phyloP scores from a whole-genome alignment of 306 rosid genomes.

The Glycyrrhiza uralensis region DNA sequence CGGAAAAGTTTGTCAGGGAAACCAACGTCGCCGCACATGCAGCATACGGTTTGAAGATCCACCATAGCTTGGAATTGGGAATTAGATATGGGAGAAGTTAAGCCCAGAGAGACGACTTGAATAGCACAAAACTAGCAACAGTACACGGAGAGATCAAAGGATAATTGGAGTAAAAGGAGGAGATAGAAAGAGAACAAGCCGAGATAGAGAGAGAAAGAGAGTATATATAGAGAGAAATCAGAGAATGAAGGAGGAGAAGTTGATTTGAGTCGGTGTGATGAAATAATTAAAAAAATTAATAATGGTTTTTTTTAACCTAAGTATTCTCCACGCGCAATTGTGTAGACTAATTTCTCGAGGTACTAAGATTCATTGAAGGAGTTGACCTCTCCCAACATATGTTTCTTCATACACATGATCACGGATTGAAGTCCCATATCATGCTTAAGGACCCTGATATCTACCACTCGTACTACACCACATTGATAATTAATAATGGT shows the following conservation, averaged over 20 bases:
- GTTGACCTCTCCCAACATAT: too few species aligned
- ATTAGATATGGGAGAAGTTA: background rate
- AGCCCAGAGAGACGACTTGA: background rate
- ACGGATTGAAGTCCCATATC: too few species aligned
- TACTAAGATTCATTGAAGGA: too few species aligned
- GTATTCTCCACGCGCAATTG: too few species aligned
- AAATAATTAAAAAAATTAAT: conserved; percentile 8
- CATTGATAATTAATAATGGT: too few species aligned
- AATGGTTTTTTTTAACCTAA: too few species aligned
- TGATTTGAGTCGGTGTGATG: conserved; percentile 57
- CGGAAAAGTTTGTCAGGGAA: conserved; percentile 92
- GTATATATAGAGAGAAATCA: conserved; percentile 29
- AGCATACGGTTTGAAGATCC: conserved; percentile 77
- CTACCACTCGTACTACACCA: too few species aligned
- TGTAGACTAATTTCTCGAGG: too few species aligned
- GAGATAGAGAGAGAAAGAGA: too few species aligned
- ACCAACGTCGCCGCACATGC: conserved; percentile 98
- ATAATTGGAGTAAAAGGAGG: background rate
- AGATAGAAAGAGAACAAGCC: too few species aligned
- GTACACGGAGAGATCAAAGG: background rate
- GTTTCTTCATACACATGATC: too few species aligned
- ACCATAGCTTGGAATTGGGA: conserved; percentile 41
- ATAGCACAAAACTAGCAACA: background rate
- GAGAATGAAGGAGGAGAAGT: conserved; percentile 11
- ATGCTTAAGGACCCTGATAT: too few species aligned